Conservation (phyloP, 495 filamentous ascomycete species). For the Elasticomyces elasticus region DNA sequence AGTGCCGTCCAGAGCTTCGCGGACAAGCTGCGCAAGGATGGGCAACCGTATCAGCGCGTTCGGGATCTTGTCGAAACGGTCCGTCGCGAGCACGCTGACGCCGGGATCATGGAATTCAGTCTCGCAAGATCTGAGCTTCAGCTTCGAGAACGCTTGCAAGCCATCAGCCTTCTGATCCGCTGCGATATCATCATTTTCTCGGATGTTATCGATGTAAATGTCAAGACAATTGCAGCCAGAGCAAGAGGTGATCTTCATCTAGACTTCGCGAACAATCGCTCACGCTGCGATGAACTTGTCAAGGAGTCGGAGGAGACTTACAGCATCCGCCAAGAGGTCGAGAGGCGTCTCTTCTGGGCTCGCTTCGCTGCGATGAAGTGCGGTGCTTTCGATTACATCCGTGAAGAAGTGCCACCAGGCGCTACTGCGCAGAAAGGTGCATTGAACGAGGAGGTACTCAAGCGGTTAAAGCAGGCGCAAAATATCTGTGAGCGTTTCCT, state of each 20-base stretch:
- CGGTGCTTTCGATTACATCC: not conserved
- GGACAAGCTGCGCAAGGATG: slow-evolving; percentile 38
- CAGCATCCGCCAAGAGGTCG: slow-evolving; percentile 27
- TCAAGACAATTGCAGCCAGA: slow-evolving; percentile 1
- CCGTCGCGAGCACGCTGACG: slow-evolving; percentile 28
- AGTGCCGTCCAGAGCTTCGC: slow-evolving; percentile 36
- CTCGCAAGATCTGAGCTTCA: slow-evolving; percentile 40
- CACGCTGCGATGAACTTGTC: slow-evolving; percentile 24
- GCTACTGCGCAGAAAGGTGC: not conserved
- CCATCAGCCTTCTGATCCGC: slow-evolving; percentile 42
- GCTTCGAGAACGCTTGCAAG: slow-evolving; percentile 39
- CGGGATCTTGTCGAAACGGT: slow-evolving; percentile 43
- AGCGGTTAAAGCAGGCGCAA: slow-evolving; percentile 26
- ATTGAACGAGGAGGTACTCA: slow-evolving; percentile 13
- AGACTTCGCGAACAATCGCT: slow-evolving; percentile 17
- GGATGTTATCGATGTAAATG: slow-evolving; percentile 39
- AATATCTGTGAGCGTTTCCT: slow-evolving; percentile 21
- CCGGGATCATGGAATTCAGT: slow-evolving; percentile 28
- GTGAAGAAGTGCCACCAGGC: not conserved
- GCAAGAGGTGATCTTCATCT: slow-evolving; percentile 9
- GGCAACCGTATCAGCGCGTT: slow-evolving; percentile 53
- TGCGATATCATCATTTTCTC: slow-evolving; percentile 47
- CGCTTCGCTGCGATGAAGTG: slow-evolving; percentile 34
- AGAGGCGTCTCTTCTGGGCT: slow-evolving; percentile 34
- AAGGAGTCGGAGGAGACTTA: slow-evolving; percentile 17